Evolutionary conservation across 768 basidiomycete species (phyloP).

Genomic region (Russula virescens): DNA sequence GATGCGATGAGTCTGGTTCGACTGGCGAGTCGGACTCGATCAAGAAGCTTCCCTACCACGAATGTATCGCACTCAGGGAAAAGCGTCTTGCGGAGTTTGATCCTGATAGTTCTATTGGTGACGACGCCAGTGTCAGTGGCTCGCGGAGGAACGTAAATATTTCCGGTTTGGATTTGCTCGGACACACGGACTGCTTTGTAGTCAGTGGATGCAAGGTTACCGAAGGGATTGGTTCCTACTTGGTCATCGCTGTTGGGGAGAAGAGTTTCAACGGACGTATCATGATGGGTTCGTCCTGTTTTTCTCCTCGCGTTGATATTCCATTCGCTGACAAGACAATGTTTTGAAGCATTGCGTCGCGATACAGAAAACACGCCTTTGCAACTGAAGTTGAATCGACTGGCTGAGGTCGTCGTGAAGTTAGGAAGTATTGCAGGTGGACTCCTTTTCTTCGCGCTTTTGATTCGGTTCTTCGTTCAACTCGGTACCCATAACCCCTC

Average conservation of each 20-base stretch:
- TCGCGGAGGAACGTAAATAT: slow-evolving; percentile 4
- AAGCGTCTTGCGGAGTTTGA: slow-evolving; percentile 21
- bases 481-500: slow-evolving; percentile 55
- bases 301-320: not conserved
- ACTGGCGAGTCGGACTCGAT: slow-evolving; percentile 97
- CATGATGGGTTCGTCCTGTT: slow-evolving; percentile 77
- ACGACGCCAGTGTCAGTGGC: slow-evolving; percentile 28
- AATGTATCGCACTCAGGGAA: slow-evolving; percentile 52
- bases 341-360: slow-evolving; percentile 64
- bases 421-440: slow-evolving; percentile 78
- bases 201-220: slow-evolving; percentile 89
- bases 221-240: slow-evolving; percentile 90
- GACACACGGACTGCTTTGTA: slow-evolving; percentile 87
- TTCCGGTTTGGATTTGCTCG: slow-evolving; percentile 29
- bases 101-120: slow-evolving; percentile 2
- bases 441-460: slow-evolving; percentile 71
- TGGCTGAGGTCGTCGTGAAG: slow-evolving; percentile 96
- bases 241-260: slow-evolving; percentile 87
- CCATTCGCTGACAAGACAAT: not conserved
- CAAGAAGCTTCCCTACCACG: slow-evolving; percentile 74
- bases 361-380: slow-evolving; percentile 88
- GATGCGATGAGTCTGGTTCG: slow-evolving; percentile 93
- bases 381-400: slow-evolving; percentile 84
- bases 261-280: slow-evolving; percentile 95
- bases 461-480: slow-evolving; percentile 95